Evolutionary conservation across 2,329 filamentous ascomycete species (phyloP).

Genomic region (Fusarium paranaense): DNA sequence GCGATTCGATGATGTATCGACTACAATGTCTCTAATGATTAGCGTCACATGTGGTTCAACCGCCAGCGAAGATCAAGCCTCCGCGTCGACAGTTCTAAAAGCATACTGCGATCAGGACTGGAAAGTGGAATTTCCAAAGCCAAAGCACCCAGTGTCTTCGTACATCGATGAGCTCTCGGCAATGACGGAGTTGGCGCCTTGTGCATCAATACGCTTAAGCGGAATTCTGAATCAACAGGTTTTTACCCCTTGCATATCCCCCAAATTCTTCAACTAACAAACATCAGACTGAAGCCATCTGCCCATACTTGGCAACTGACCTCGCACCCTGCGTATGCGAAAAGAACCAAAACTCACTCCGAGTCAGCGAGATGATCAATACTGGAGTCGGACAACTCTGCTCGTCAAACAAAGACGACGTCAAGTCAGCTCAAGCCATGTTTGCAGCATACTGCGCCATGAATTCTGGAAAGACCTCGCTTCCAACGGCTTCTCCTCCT

Average conservation of each 20-base stretch:
- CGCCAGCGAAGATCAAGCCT: not conserved
- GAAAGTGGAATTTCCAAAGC: not conserved
- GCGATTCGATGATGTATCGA: not conserved
- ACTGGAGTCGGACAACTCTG: not conserved
- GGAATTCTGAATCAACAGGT: not conserved
- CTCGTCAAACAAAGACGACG: not conserved
- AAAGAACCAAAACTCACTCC: not conserved
- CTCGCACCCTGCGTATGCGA: not conserved
- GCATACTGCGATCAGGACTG: not conserved
- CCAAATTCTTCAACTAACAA: not conserved
- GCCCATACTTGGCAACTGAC: not conserved
- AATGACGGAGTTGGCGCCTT: not conserved
- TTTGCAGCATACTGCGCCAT: not conserved
- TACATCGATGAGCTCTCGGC: not conserved
- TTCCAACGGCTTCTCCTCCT: not conserved
- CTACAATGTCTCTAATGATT: not conserved
- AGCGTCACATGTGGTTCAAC: not conserved
- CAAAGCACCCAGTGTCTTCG: not conserved
- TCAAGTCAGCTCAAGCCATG: not conserved
- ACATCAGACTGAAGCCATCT: not conserved
- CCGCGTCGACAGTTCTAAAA: not conserved
- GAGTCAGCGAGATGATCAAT: not conserved
- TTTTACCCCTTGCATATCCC: too few relatives aligned
- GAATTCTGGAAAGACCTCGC: not conserved
- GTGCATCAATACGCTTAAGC: not conserved